Conservation (phyloP, 345 rosid species). For the Camelina sativa region DNA sequence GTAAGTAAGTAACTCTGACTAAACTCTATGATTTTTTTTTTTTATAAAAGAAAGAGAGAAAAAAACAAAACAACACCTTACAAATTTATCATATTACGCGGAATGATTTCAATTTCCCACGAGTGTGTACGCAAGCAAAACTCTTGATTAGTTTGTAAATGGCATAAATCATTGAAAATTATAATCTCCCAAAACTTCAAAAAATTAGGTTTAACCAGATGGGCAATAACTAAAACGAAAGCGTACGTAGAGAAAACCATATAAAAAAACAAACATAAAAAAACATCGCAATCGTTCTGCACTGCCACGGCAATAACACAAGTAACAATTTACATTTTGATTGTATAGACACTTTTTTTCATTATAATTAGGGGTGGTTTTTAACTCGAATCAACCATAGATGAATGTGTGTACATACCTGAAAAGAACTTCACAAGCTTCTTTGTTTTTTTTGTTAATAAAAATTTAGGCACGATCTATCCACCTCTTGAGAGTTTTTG, state of each 20-base stretch:
- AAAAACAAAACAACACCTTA: background rate
- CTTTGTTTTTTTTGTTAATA: too few relatives aligned
- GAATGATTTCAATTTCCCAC: background rate
- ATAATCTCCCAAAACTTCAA: too few relatives aligned
- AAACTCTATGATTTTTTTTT: too few relatives aligned
- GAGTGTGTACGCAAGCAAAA: background rate
- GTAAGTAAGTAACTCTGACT: background rate
- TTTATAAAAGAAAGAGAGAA: background rate
- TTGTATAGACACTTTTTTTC: background rate
- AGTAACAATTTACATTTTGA: background rate
- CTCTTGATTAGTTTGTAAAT: too few relatives aligned
- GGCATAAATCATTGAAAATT: too few relatives aligned
- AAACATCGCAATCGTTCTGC: background rate
- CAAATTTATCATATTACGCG: background rate
- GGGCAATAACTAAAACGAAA: too few relatives aligned
- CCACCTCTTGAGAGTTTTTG: conserved; percentile 14
- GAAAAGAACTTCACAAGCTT: background rate
- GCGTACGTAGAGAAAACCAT: too few relatives aligned
- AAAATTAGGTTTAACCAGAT: too few relatives aligned
- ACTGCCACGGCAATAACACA: background rate
- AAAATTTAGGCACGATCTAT: background rate
- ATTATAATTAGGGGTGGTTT: background rate
- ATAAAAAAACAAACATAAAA: too few relatives aligned
- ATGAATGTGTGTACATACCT: conserved; percentile 13
- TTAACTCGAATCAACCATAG: too few relatives aligned